Evolutionary conservation across 306 rosid species (phyloP).

Genomic region (Boehmeria nivea): DNA sequence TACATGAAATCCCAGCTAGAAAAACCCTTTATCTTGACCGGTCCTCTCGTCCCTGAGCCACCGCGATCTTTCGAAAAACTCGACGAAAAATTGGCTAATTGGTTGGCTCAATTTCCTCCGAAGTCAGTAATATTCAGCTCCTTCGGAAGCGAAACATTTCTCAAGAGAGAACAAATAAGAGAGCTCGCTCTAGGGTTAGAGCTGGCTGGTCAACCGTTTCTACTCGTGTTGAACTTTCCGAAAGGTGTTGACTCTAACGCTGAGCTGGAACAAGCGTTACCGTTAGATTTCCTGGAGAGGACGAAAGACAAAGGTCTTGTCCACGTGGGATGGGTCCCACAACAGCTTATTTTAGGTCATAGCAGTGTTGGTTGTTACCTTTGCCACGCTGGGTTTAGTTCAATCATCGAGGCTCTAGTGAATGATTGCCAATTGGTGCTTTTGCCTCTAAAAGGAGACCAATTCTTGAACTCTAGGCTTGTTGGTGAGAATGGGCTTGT

Average conservation of each 20-base stretch:
- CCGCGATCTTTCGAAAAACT: slow-evolving; percentile 8
- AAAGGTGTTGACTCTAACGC: background rate
- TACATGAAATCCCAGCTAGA: slow-evolving; percentile 23
- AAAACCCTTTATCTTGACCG: slow-evolving; percentile 27
- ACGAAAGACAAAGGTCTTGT: slow-evolving; percentile 36
- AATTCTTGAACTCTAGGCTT: slow-evolving; percentile 43
- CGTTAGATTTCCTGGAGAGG: slow-evolving; percentile 35
- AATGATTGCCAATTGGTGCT: slow-evolving; percentile 42
- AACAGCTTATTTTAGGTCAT: slow-evolving; percentile 38
- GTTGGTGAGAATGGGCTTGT: slow-evolving; percentile 17
- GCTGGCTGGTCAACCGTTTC: slow-evolving; percentile 37
- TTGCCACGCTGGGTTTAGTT: slow-evolving; percentile 47
- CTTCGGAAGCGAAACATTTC: slow-evolving; percentile 54
- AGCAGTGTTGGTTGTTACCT: slow-evolving; percentile 29
- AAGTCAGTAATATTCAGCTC: slow-evolving; percentile 39
- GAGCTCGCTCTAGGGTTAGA: slow-evolving; percentile 44
- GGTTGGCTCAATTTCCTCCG: slow-evolving; percentile 27
- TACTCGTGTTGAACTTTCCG: slow-evolving; percentile 41
- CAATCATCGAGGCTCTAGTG: slow-evolving; percentile 41
- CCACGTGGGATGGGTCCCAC: slow-evolving; percentile 50
- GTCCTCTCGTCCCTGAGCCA: slow-evolving; percentile 45
- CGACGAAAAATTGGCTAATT: slow-evolving; percentile 29
- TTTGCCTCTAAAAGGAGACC: slow-evolving; percentile 43
- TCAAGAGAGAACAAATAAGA: slow-evolving; percentile 30
- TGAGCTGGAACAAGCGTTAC: slow-evolving; percentile 30